These are phyloP conservation scores for Coniosporium uncinatum DNA, from an alignment of 2,329 filamentous ascomycete genomes.

Conservation along the genomic window DNA sequence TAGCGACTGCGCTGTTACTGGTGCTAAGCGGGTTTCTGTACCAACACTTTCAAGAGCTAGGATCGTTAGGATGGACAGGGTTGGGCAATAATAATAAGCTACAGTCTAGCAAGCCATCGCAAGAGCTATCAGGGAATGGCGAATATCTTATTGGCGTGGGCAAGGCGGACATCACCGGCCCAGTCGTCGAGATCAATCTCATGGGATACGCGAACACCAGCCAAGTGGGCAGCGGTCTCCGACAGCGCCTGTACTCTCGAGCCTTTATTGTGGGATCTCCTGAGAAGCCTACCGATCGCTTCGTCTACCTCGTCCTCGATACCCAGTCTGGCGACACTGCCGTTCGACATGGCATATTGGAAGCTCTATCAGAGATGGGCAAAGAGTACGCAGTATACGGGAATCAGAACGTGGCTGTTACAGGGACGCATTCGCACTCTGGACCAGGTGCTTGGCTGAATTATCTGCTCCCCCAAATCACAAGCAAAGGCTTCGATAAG, in stretches of 20 bases:
- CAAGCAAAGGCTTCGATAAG: constrained; percentile 77
- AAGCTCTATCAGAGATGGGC: constrained; percentile 65
- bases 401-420: constrained; percentile 80
- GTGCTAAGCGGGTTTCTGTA: constrained; percentile 24
- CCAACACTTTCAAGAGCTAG: constrained; percentile 18
- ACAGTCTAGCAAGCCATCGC: constrained; percentile 17
- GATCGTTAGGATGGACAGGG: background rate
- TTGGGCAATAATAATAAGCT: constrained; percentile 7
- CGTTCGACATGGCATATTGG: constrained; percentile 78
- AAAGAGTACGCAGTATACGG: constrained; percentile 69
- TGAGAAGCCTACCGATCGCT: constrained; percentile 60
- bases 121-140: constrained; percentile 25
- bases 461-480: constrained; percentile 89
- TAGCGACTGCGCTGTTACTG: constrained; percentile 22
- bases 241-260: constrained; percentile 83
- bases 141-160: constrained; percentile 62
- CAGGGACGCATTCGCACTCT: constrained; percentile 89
- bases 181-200: constrained; percentile 85
- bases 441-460: constrained; percentile 93
- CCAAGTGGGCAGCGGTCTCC: constrained; percentile 77
- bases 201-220: constrained; percentile 88
- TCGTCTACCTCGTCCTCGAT: constrained; percentile 86
- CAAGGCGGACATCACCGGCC: constrained; percentile 70
- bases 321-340: constrained; percentile 87
- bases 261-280: constrained; percentile 81